Evolutionary conservation across 2,329 filamentous ascomycete species (phyloP).

Genomic region (Byssochlamys sp.): DNA sequence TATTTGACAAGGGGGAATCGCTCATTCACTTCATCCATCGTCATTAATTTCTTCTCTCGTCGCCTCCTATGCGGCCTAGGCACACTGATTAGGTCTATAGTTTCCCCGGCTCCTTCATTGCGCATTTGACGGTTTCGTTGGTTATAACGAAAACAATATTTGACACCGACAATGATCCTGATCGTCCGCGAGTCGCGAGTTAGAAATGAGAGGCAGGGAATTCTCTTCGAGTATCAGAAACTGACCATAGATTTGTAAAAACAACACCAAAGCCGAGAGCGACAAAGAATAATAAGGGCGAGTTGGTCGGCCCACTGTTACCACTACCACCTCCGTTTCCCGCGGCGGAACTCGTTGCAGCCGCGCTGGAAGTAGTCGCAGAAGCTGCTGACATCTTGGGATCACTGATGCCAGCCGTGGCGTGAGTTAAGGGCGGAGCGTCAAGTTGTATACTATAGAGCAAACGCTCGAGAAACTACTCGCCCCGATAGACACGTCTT

Average conservation of each 20-base stretch:
- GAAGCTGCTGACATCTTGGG: conserved; percentile 19
- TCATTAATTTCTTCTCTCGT: conserved; percentile 96
- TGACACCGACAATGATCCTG: conserved; percentile 99
- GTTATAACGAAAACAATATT: conserved; percentile 98
- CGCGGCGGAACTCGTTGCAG: conserved; percentile 17
- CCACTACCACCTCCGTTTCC: conserved; percentile 15
- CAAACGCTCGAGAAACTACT: neutral
- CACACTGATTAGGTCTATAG: conserved; percentile 78
- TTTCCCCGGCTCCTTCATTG: conserved; percentile 69
- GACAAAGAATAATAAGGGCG: conserved; percentile 81
- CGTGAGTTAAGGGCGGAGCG: neutral
- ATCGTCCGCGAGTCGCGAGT: conserved; percentile 1
- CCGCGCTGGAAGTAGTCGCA: conserved; percentile 17
- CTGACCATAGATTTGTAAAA: conserved; percentile 96
- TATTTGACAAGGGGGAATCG: conserved; percentile 94
- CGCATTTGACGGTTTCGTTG: conserved; percentile 76
- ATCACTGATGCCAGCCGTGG: neutral
- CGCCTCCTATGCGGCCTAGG: conserved; percentile 74
- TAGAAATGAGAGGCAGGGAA: conserved; percentile 3
- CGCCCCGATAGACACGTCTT: neutral
- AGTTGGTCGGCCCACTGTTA: conserved; percentile 51
- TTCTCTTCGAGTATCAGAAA: conserved; percentile 7
- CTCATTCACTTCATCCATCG: conserved; percentile 96
- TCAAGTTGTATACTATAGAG: neutral
- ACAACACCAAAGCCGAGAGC: conserved; percentile 94